phyloP scores from a whole-genome alignment of 176 grass and related monocot genomes.

The Lolium perenne region DNA sequence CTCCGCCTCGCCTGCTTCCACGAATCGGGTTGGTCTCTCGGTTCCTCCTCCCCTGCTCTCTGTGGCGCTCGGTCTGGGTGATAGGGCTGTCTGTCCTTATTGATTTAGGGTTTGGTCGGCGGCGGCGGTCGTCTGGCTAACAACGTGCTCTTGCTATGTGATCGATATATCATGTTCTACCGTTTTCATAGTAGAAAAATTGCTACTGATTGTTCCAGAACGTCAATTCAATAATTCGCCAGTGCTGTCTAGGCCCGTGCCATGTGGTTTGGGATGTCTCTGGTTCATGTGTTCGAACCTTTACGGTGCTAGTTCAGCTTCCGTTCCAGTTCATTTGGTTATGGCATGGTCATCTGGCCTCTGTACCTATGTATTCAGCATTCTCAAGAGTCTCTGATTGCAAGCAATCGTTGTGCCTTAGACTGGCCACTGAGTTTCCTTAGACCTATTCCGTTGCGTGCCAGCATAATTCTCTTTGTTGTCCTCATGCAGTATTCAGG shows the following conservation, averaged over 20 bases:
- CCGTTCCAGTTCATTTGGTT: too few relatives aligned
- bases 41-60: background rate
- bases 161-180: background rate
- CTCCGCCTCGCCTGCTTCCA: background rate
- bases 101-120: too few relatives aligned
- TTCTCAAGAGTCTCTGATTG: too few relatives aligned
- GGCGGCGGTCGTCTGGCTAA: too few relatives aligned
- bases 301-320: background rate
- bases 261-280: background rate
- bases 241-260: background rate
- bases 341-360: too few relatives aligned
- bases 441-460: background rate
- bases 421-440: too few relatives aligned
- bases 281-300: background rate
- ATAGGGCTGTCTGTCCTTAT: too few relatives aligned
- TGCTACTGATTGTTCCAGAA: background rate
- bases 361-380: too few relatives aligned
- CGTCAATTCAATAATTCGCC: background rate
- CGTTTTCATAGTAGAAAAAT: background rate
- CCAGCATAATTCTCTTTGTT: background rate
- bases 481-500: background rate
- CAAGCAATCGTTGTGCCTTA: too few relatives aligned
- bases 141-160: background rate
- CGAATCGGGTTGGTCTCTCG: background rate
- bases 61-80: background rate